Base-by-base conservation (phyloP, 2,329 filamentous ascomycete species). In the Epichloe uncinata region DNA sequence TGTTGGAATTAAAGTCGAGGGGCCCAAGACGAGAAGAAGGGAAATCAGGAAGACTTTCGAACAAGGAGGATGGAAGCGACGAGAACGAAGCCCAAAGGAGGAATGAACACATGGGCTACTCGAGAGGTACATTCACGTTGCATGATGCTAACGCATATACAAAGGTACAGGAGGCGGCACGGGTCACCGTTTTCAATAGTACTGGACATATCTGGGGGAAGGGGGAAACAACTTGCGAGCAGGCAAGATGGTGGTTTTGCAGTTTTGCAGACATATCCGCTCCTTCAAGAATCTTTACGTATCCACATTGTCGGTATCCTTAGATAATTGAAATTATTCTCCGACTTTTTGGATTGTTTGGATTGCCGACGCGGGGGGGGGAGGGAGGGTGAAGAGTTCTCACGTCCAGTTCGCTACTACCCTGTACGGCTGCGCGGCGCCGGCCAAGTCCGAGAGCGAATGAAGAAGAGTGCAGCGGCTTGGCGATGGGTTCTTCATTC, bases 121-220 rank as follows among this genome's bases (percentile, higher is more conserved):
- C 34, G 36, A 16, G 38, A 30, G 13, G 5, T 34, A 36, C 30
- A n/a, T 37, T 43, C 36, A 48, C 33, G 13, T 35, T 36, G 37
- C 26, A 46, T 38, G 49, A 50, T 46, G 30, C 33, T 44, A 48
- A 22, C 36, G 16, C 47, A 52, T 47, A 47, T 50, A 47, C 38
- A 52, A 40, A 26, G 48, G 37, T n/a, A 41, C 16, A 42, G 15
- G 13, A 16, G 33, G 30, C 40, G 47, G 47, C 18, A 37, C 18
- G 33, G 40, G n/a, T 48, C 40, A 43, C 30, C 37, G 13, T 18
- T n/a, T 43, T 42, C 40, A 42, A 13, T 37, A 16, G 40, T 15
- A 34, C 22, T 26, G 26, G 16, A 36, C 47, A 48, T 43, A 13
- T 44, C 16, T 42, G 47, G 16, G 36, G 36, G 13, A 16, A 16